Conservation (phyloP, 805 yeast genomes). For the Candida maltosa region DNA sequence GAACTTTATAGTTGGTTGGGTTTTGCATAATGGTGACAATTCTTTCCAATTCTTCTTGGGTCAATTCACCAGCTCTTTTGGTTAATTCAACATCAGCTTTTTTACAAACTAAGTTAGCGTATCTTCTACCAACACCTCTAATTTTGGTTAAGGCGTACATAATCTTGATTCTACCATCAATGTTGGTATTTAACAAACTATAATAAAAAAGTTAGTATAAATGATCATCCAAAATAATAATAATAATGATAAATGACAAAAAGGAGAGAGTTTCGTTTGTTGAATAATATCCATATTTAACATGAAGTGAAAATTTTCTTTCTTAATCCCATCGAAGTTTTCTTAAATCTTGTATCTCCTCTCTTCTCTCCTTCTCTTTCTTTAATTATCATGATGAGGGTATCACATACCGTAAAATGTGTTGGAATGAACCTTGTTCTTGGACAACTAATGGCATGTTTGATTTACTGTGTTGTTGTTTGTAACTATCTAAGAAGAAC, state of each 20-base stretch:
- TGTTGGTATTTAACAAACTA: slow-evolving; percentile 99
- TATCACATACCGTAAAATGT: slow-evolving; percentile 94
- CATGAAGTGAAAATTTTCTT: too few species aligned
- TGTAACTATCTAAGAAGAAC: too few species aligned
- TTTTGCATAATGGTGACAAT: slow-evolving; percentile 99
- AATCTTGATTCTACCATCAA: slow-evolving; percentile 99
- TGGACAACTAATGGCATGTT: slow-evolving; percentile 94
- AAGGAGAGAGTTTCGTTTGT: background rate
- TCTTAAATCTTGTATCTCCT: too few species aligned
- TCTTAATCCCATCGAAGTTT: too few species aligned
- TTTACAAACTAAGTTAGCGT: slow-evolving; percentile 99
- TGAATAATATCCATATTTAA: background rate
- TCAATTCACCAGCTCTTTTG: slow-evolving; percentile 99
- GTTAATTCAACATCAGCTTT: slow-evolving; percentile 98
- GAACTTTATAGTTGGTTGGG: slow-evolving; percentile 99
- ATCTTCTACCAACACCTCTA: slow-evolving; percentile 99
- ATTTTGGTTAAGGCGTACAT: slow-evolving; percentile 99
- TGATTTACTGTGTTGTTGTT: too few species aligned
- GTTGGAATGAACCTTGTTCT: slow-evolving; percentile 99
- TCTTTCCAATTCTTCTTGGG: slow-evolving; percentile 99
- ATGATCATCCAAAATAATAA: too few species aligned
- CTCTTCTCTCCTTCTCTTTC: background rate
- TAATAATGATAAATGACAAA: background rate
- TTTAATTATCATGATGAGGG: background rate
- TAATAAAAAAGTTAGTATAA: slow-evolving; percentile 23